A percentile compares a stretch with the other conserved stretches of the same genome.
Evolutionary conservation across 371 early-diverging fungal species (phyloP).

Genomic region (Choanephora cucurbitarum): DNA sequence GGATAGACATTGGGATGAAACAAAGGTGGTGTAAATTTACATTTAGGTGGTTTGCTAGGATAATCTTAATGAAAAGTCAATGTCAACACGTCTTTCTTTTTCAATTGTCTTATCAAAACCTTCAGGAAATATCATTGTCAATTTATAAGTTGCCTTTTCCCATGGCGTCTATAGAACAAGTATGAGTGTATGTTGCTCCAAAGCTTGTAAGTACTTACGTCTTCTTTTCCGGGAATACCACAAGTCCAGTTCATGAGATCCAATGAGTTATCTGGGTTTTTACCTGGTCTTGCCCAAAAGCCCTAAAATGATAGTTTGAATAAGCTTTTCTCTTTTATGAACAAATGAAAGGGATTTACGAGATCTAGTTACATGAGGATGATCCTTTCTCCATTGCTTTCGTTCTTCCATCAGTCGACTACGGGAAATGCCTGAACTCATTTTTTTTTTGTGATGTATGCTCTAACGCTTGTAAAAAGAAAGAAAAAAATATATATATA

Average conservation of each 20-base stretch:
- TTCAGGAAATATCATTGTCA: conserved; percentile 89
- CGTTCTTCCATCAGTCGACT: conserved; percentile 91
- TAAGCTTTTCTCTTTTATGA: background rate
- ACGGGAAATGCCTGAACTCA: conserved; percentile 76
- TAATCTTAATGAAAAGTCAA: conserved; percentile 53
- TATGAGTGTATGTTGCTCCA: background rate
- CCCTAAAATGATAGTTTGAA: conserved; percentile 55
- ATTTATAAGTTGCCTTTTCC: conserved; percentile 95
- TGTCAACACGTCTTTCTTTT: too few relatives aligned
- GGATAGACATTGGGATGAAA: conserved; percentile 99
- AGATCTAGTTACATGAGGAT: conserved; percentile 72
- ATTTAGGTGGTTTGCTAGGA: conserved; percentile 86
- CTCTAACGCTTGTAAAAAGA: conserved; percentile 2
- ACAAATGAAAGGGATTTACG: background rate
- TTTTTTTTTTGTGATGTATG: conserved; percentile 10
- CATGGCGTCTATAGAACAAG: conserved; percentile 78
- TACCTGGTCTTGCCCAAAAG: conserved; percentile 87
- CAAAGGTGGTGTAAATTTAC: conserved; percentile 88
- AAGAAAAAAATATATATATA: too few relatives aligned
- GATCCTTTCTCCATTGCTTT: conserved; percentile 97
- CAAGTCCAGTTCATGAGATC: conserved; percentile 92
- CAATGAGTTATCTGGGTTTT: conserved; percentile 77
- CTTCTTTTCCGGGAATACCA: conserved; percentile 92
- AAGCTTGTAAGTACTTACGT: conserved; percentile 36
- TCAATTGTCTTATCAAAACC: conserved; percentile 48